Evolutionary conservation across 2,329 filamentous ascomycete genomes (phyloP), one percentile per base, ranked within the genome.

Genomic region (Mycosphaerella arachidis): DNA sequence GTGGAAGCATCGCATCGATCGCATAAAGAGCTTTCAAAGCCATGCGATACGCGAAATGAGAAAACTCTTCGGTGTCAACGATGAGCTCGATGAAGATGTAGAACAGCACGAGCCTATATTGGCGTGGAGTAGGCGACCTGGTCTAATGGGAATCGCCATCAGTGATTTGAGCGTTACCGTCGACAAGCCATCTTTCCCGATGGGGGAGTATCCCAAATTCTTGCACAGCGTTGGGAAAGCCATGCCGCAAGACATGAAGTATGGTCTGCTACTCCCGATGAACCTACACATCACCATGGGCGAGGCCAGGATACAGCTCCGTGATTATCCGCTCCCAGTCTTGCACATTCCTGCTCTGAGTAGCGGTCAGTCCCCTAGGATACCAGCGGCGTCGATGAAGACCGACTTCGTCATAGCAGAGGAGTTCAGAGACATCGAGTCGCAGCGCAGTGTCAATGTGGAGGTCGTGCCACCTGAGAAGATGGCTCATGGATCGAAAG

Each of bases 371-470:
- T 90, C 92, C 1, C 84, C 88, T 5, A 85, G 90, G 58, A 76
- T 92, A 33, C 87, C 90, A n/a, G 89, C 92, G 54, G 84, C 96
- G 72, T 91, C 90, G 0, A 79, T 99, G 56, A 89, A 86, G 66
- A 90, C 92, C 1, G 91, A 99, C 70, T 97, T 99, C 72, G 92
- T 99, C 5, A 88, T 99, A 62, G 95, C 92, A 0, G 94, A 99
- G 76, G 95, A 99, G 73, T 96, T 87, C 68, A 84, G 92, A 62
- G 90, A 91, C 20, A 76, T 84, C 13, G 86, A 93, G 72, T 96
- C 92, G 2, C 89, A 87, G 1, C 84, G 93, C 37, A 85, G 89
- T 67, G 89, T 95, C 55, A 83, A 86, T 61, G 89, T 99, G 13
- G 86, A 94, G 61, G 88, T 99, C 56, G 86, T 97, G 1, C 92